Conservation (phyloP, 1,284 basidiomycete genomes). For the Tremellales sp. region DNA sequence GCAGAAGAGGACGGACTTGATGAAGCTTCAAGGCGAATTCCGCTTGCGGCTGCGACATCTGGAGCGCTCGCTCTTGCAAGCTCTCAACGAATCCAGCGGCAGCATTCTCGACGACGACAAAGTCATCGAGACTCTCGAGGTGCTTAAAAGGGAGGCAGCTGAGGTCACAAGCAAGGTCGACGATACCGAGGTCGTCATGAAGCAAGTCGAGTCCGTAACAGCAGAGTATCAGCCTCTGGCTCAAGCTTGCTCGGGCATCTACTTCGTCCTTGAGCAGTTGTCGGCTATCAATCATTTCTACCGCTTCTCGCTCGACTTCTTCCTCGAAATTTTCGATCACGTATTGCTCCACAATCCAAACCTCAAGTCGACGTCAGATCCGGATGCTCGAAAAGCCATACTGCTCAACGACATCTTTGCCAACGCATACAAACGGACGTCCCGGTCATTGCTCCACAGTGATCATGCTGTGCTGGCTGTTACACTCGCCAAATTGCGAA, state of each 20-base stretch:
- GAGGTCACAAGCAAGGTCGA: slow-evolving; percentile 97
- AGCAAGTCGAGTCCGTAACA: slow-evolving; percentile 92
- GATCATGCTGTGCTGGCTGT: slow-evolving; percentile 91
- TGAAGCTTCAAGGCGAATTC: slow-evolving; percentile 99
- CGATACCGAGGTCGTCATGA: slow-evolving; percentile 93
- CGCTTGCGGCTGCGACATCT: slow-evolving; percentile 84
- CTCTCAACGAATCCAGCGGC: slow-evolving; percentile 92
- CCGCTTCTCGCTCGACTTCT: slow-evolving; percentile 95
- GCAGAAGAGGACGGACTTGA: slow-evolving; percentile 92
- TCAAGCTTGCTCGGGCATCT: slow-evolving; percentile 93
- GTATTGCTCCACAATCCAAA: slow-evolving; percentile 89
- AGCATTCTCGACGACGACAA: slow-evolving; percentile 99
- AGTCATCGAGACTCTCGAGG: slow-evolving; percentile 95
- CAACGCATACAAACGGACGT: slow-evolving; percentile 82
- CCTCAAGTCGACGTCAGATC: slow-evolving; percentile 71
- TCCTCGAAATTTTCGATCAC: slow-evolving; percentile 97
- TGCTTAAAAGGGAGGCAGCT: slow-evolving; percentile 92
- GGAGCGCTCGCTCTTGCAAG: slow-evolving; percentile 89
- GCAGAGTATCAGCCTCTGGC: slow-evolving; percentile 91
- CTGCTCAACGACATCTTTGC: slow-evolving; percentile 90
- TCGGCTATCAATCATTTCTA: slow-evolving; percentile 96
- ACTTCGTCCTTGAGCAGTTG: slow-evolving; percentile 95
- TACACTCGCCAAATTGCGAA: slow-evolving; percentile 82
- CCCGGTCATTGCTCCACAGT: slow-evolving; percentile 81
- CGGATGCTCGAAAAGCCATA: slow-evolving; percentile 70